Evolutionary conservation across 805 yeast species (phyloP).

Genomic region (Candida golubevii): DNA sequence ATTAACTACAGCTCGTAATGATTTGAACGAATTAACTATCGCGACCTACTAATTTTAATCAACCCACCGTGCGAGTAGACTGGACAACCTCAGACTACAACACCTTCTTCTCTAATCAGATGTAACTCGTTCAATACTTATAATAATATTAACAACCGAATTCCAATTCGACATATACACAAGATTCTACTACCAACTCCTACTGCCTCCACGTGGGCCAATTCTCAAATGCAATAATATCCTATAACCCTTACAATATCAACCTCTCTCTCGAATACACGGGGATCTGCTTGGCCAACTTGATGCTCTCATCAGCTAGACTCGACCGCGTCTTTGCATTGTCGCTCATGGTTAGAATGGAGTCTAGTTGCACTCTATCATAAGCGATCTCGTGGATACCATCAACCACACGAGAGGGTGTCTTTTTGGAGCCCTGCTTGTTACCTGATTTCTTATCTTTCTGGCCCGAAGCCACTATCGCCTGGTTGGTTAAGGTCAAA

Average conservation of each 20-base stretch:
- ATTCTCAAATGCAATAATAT: too few species aligned
- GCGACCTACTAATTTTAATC: too few species aligned
- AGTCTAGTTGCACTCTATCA: constrained; percentile 30
- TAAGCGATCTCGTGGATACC: constrained; percentile 25
- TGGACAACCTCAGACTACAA: too few species aligned
- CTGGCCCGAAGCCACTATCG: constrained; percentile 26
- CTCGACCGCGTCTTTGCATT: constrained; percentile 23
- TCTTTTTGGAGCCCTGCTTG: constrained; percentile 17
- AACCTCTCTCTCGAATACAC: constrained; percentile 51
- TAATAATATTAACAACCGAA: too few species aligned
- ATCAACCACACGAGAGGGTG: constrained; percentile 16
- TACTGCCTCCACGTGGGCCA: too few species aligned
- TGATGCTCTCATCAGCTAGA: constrained; percentile 25
- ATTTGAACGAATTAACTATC: too few species aligned
- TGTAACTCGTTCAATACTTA: too few species aligned
- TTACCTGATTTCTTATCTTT: constrained; percentile 16
- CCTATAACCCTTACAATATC: constrained; percentile 21
- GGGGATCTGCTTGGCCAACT: constrained; percentile 44
- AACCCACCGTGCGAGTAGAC: too few species aligned
- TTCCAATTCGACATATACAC: too few species aligned
- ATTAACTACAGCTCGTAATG: too few species aligned
- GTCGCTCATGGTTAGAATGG: constrained; percentile 31
- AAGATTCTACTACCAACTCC: too few species aligned
- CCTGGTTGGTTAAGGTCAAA: constrained; percentile 46
- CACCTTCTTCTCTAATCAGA: too few species aligned